Evolutionary conservation across 495 filamentous ascomycete genomes (phyloP).

Genomic region (Penicillium crystallinum): DNA sequence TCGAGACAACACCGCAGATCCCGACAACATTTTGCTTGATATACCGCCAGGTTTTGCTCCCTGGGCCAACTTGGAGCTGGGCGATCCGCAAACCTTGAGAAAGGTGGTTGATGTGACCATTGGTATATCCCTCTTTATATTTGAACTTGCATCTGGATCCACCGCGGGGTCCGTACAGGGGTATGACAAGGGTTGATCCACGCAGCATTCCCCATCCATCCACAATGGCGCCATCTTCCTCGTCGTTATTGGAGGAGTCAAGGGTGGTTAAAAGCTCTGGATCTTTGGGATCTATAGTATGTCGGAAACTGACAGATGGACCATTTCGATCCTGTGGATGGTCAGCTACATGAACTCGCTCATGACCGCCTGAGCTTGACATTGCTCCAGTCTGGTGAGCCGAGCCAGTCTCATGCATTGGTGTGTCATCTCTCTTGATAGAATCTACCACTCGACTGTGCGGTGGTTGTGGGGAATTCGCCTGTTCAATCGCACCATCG

Average conservation of each 20-base stretch:
- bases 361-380: background rate
- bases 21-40: background rate
- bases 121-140: background rate
- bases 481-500: background rate
- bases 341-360: background rate
- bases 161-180: background rate
- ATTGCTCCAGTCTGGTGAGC: background rate
- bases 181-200: background rate
- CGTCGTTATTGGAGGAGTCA: background rate
- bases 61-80: background rate
- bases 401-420: background rate
- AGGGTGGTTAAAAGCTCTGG: background rate
- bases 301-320: background rate
- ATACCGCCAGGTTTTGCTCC: background rate
- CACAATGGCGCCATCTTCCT: background rate
- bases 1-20: background rate
- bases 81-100: background rate
- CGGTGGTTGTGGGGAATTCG: background rate
- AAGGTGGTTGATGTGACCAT: background rate
- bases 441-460: background rate
- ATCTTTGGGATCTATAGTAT: background rate
- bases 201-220: background rate
- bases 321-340: background rate
- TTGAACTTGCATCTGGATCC: background rate
- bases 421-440: background rate